Percentiles rank a stretch among this genome's conserved stretches.
Conservation (phyloP, 768 basidiomycete genomes). For the Suillus discolor region DNA sequence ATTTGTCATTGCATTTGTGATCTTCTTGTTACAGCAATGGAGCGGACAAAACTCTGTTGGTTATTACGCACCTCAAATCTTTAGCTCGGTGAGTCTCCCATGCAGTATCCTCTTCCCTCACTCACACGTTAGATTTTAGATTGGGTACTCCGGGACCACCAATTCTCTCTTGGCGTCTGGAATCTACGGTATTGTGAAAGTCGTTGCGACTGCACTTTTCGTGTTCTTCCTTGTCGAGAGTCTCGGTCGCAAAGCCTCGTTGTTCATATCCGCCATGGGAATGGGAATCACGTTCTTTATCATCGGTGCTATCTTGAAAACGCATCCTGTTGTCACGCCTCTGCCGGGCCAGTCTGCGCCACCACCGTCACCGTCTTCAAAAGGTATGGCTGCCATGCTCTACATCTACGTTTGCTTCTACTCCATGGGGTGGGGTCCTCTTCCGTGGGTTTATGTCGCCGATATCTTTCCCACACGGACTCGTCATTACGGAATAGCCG, state of each 20-base stretch:
- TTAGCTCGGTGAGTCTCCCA: slow-evolving; percentile 51
- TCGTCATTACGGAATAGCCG: slow-evolving; percentile 75
- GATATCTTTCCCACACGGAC: slow-evolving; percentile 90
- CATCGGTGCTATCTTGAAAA: slow-evolving; percentile 82
- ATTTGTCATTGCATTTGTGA: slow-evolving; percentile 82
- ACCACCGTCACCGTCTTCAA: slow-evolving; percentile 52
- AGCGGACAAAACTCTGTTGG: slow-evolving; percentile 82
- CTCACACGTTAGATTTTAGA: slow-evolving; percentile 36
- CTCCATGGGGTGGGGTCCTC: slow-evolving; percentile 84
- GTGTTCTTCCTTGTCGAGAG: slow-evolving; percentile 69
- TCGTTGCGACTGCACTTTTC: slow-evolving; percentile 66
- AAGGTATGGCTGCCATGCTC: slow-evolving; percentile 85
- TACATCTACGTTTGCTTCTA: slow-evolving; percentile 90
- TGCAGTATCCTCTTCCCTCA: neutral
- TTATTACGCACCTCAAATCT: slow-evolving; percentile 78
- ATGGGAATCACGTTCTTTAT: slow-evolving; percentile 85
- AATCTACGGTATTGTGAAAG: slow-evolving; percentile 68
- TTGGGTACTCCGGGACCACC: slow-evolving; percentile 62
- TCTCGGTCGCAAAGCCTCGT: slow-evolving; percentile 66
- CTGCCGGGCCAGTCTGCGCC: slow-evolving; percentile 40
- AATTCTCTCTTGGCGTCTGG: slow-evolving; percentile 74
- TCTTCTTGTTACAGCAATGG: slow-evolving; percentile 84
- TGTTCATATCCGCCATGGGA: slow-evolving; percentile 74
- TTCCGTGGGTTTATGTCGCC: slow-evolving; percentile 67
- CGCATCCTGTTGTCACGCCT: slow-evolving; percentile 56